Percentiles rank a stretch among this genome's conserved stretches.
phyloP scores from a whole-genome alignment of 2,329 filamentous ascomycete genomes.

The Penicillium palitans region DNA sequence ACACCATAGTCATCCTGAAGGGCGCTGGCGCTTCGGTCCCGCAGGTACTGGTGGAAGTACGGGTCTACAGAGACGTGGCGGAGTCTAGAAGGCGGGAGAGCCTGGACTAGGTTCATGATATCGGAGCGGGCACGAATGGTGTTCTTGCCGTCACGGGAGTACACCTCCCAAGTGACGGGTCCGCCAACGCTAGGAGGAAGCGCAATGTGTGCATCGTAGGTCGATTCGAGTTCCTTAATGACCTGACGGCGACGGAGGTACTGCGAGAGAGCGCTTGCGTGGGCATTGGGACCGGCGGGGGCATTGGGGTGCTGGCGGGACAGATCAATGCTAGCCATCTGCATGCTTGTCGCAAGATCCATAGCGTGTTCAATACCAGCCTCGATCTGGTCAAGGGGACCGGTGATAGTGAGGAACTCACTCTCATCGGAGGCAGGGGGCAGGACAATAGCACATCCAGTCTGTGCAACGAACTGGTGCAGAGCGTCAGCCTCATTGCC shows the following conservation, averaged over 20 bases:
- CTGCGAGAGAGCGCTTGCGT: conserved; percentile 82
- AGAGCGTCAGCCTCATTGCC: conserved; percentile 77
- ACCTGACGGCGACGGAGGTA: conserved; percentile 82
- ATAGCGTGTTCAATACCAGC: conserved; percentile 79
- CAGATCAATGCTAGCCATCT: conserved; percentile 79
- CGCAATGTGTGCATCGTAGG: conserved; percentile 84
- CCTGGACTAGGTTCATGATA: conserved; percentile 51
- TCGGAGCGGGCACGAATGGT: conserved; percentile 52
- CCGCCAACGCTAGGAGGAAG: conserved; percentile 67
- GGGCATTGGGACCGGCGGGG: conserved; percentile 68
- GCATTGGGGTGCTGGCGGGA: conserved; percentile 74
- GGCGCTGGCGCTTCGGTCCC: conserved; percentile 39
- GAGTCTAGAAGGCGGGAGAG: conserved; percentile 49
- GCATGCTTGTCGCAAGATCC: conserved; percentile 84
- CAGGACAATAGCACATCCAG: conserved; percentile 84
- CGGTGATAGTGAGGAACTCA: conserved; percentile 81
- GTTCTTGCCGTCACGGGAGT: conserved; percentile 82
- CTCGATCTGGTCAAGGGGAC: conserved; percentile 71
- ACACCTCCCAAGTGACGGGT: conserved; percentile 81
- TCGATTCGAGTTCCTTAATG: conserved; percentile 76
- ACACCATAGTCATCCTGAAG: conserved; percentile 49
- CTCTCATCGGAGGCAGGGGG: conserved; percentile 74
- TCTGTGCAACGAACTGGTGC: conserved; percentile 85
- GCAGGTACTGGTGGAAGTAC: conserved; percentile 51
- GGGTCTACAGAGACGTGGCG: conserved; percentile 49